Evolutionary conservation across 2,329 filamentous ascomycete genomes (phyloP).

Genomic region (Penicillium sp.): DNA sequence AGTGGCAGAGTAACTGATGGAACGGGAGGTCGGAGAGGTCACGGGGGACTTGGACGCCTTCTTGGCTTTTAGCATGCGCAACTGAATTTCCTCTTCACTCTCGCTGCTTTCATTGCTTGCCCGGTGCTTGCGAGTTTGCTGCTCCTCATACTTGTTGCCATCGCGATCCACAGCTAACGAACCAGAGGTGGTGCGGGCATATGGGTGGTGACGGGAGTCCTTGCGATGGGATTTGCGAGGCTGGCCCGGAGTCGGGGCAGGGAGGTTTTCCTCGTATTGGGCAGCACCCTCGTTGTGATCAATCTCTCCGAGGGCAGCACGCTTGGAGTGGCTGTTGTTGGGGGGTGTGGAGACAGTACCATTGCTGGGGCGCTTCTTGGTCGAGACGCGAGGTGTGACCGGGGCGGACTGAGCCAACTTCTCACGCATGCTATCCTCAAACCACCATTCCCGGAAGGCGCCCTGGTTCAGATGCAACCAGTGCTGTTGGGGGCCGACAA

Average conservation of each 20-base stretch:
- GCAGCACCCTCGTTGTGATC: conserved; percentile 68
- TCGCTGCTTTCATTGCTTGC: conserved; percentile 60
- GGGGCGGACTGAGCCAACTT: conserved; percentile 68
- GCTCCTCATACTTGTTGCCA: conserved; percentile 25
- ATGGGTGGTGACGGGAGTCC: conserved; percentile 71
- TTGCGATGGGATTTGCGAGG: conserved; percentile 82
- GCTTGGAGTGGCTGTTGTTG: conserved; percentile 70
- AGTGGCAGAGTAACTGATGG: conserved; percentile 72
- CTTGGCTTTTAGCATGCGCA: conserved; percentile 67
- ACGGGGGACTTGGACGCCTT: conserved; percentile 63
- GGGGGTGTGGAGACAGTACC: conserved; percentile 79
- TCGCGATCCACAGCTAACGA: conserved; percentile 40
- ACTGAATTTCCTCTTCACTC: conserved; percentile 78
- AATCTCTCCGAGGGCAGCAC: conserved; percentile 90
- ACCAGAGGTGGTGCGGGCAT: conserved; percentile 58
- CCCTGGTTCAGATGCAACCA: conserved; percentile 98
- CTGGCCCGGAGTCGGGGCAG: conserved; percentile 91
- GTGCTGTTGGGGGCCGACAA: conserved; percentile 96
- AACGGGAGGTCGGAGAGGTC: conserved; percentile 63
- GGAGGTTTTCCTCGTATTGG: conserved; percentile 75
- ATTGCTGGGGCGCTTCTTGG: conserved; percentile 65
- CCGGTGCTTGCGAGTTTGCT: conserved; percentile 54
- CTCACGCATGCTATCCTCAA: conserved; percentile 74
- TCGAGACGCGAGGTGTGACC: conserved; percentile 54
- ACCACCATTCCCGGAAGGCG: conserved; percentile 98